Evolutionary conservation across 441 rosid species (phyloP).

Genomic region (Pelargonium fulgidum): DNA sequence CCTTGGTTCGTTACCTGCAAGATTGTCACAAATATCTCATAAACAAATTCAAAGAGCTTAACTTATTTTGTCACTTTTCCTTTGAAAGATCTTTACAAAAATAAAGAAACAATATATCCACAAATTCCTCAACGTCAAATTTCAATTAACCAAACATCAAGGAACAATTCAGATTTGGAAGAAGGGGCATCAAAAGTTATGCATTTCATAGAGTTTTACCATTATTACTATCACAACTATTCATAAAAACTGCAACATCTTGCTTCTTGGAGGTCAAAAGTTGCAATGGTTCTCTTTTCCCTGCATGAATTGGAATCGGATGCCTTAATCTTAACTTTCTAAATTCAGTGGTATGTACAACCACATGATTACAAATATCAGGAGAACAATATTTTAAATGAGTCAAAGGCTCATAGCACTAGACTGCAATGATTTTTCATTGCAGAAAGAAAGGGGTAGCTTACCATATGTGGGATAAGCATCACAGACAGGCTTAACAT

Average conservation of each 20-base stretch:
- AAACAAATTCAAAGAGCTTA: not conserved
- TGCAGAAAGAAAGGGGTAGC: slow-evolving; percentile 4
- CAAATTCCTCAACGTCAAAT: slow-evolving; percentile 18
- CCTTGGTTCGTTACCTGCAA: slow-evolving; percentile 20
- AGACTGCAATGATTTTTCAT: slow-evolving; percentile 17
- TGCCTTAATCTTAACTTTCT: not conserved
- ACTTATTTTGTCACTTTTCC: not conserved
- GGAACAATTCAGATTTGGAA: slow-evolving; percentile 18
- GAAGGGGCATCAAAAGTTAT: slow-evolving; percentile 26
- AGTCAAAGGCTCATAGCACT: not conserved
- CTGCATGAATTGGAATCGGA: slow-evolving; percentile 9
- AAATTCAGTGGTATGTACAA: slow-evolving; percentile 4
- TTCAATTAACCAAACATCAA: slow-evolving; percentile 20
- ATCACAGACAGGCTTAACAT: slow-evolving; percentile 14
- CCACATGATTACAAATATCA: not conserved
- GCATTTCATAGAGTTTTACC: slow-evolving; percentile 23
- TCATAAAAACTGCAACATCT: slow-evolving; percentile 31
- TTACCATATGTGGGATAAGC: not conserved
- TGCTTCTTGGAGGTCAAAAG: slow-evolving; percentile 24
- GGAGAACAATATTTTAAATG: not conserved
- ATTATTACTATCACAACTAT: slow-evolving; percentile 26
- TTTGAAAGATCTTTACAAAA: not conserved
- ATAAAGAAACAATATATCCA: not conserved
- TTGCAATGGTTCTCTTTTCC: slow-evolving; percentile 18
- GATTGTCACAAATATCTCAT: slow-evolving; percentile 24